Base-by-base conservation (phyloP, 306 rosid genomes). In the Lupinus albus region DNA sequence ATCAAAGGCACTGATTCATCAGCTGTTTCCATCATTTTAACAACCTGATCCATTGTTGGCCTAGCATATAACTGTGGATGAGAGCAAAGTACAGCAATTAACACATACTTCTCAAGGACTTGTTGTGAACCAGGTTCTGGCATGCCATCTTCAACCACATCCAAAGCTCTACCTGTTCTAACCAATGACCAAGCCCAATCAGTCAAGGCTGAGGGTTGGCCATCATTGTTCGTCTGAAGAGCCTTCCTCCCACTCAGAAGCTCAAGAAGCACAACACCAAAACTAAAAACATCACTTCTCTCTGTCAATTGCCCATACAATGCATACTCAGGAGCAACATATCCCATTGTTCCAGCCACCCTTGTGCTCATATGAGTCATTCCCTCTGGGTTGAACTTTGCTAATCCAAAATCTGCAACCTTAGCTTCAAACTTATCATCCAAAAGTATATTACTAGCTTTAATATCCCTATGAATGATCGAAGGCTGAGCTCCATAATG, bases 171-270 rank as follows among this genome's bases (percentile, higher is more conserved):
- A 7, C 95, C 93, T 2, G 77, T 69, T 51, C 92, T 80, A 58
- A 93, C 99, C 50, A 88, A 73, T 6, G 86, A 72, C 99, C 99
- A 93, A 21, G 99, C 99, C 96, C 93, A 93, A 68, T 93, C 99
- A 8, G 87, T 82, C 78, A 93, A 81, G 16, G 89, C 84, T 28
- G 64, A 74, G 1, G 94, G 91, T 39, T 84, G 89, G 36, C 74
- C 80, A 8, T 87, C 96, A 39, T 60, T 35, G 50, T 38, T 67
- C 74, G 21, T 76, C 48, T 77, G 77, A 42, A 93, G 97, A 8
- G 99, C 97, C 54, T 89, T 89, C 79, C 75, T 88, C 65, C 99
- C 99, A 72, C 97, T 89, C 84, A 93, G 56, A 68, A 93, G 89
- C 86, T 93, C 99, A 65, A 93, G 94, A 39, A 93, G 82, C 70